Conservation (phyloP, 106 monocot genomes). For the Dioscorea alata region DNA sequence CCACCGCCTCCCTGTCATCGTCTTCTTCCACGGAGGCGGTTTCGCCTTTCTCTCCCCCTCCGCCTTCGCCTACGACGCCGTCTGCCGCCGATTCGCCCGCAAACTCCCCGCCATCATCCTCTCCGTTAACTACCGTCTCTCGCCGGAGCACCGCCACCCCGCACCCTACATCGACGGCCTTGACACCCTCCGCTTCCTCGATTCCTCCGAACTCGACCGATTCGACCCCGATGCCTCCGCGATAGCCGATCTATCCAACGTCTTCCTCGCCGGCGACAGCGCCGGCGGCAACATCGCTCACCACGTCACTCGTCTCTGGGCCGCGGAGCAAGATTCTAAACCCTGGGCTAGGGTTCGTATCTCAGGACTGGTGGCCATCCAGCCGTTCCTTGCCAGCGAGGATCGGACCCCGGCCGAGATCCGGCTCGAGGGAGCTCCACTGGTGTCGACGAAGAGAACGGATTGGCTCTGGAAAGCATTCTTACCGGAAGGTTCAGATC, state of each 20-base stretch:
- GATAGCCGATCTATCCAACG: conserved; percentile 13
- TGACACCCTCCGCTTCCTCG: conserved; percentile 27
- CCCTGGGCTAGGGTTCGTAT: no score
- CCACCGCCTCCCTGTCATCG: conserved; percentile 2
- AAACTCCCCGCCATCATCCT: conserved; percentile 1
- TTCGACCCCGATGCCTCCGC: not conserved
- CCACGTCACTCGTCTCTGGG: conserved; percentile 18
- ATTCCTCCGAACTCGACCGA: not conserved
- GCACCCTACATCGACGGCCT: conserved; percentile 31
- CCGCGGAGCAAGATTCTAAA: not conserved
- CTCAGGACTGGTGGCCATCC: conserved; percentile 11
- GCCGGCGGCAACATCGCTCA: conserved; percentile 42
- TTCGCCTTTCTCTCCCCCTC: conserved; percentile 10
- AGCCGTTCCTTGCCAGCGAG: conserved; percentile 39
- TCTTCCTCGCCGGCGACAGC: conserved; percentile 37
- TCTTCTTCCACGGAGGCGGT: conserved; percentile 20
- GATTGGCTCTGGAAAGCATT: conserved; percentile 42
- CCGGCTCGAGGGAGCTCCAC: conserved; percentile 6
- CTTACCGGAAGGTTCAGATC: conserved; percentile 25
- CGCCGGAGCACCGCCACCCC: conserved; percentile 40
- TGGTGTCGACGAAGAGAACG: conserved; percentile 5
- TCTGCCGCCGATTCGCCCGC: conserved; percentile 14
- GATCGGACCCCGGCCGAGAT: conserved; percentile 25
- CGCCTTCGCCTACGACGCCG: not conserved
- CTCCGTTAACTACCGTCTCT: conserved; percentile 35